Conservation (phyloP, 2,329 filamentous ascomycete species). For the Westerdykella aurantiaca region DNA sequence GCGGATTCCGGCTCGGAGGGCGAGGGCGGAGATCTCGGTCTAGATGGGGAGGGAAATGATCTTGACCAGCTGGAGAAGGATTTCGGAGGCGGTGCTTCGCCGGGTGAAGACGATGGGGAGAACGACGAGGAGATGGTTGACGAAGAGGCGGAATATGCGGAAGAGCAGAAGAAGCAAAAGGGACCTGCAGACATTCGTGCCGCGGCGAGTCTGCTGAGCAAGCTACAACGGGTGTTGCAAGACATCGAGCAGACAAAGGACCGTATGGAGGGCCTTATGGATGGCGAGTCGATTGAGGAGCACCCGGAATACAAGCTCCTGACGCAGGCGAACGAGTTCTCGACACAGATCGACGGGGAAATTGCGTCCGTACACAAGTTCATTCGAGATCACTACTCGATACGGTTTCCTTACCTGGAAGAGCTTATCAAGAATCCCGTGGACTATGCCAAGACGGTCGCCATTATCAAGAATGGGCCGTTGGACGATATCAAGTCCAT, state of each 20-base stretch:
- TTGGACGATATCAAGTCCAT: constrained; percentile 81
- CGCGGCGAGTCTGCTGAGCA: constrained; percentile 75
- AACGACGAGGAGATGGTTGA: constrained; percentile 56
- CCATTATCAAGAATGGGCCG: constrained; percentile 87
- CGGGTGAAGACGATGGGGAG: constrained; percentile 51
- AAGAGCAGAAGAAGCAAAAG: constrained; percentile 61
- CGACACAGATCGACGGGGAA: constrained; percentile 88
- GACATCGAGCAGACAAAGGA: constrained; percentile 44
- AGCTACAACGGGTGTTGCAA: constrained; percentile 72
- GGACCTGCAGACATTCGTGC: constrained; percentile 66
- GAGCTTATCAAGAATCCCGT: constrained; percentile 83
- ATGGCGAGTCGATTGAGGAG: constrained; percentile 77
- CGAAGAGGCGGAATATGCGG: constrained; percentile 51
- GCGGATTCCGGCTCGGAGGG: constrained; percentile 78
- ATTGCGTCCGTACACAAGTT: constrained; percentile 93
- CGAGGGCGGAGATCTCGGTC: constrained; percentile 52
- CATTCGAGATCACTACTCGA: constrained; percentile 91
- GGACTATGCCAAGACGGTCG: constrained; percentile 91
- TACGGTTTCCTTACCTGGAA: constrained; percentile 89
- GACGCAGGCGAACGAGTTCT: constrained; percentile 81
- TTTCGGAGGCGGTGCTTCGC: constrained; percentile 33
- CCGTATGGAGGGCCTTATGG: constrained; percentile 65
- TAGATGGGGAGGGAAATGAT: constrained; percentile 20
- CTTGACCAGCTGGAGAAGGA: constrained; percentile 30
- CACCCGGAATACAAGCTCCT: constrained; percentile 86